phyloP scores from a whole-genome alignment of 371 early-diverging fungal species.

The Mortierella sp. region DNA sequence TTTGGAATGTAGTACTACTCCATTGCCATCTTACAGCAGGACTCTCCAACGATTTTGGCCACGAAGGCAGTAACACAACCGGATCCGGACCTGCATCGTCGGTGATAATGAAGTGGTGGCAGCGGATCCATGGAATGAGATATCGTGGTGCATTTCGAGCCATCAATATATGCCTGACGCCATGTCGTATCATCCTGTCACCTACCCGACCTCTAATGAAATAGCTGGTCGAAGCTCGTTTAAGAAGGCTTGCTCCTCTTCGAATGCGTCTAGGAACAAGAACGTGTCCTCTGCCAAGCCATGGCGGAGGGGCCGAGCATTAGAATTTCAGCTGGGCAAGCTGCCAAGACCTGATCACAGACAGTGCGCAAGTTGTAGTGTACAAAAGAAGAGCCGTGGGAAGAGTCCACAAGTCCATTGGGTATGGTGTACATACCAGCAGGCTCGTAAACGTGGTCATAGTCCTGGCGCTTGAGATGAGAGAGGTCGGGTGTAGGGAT shows the following conservation, averaged over 20 bases:
- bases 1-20: background rate
- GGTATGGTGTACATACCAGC: constrained; percentile 63
- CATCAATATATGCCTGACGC: too few relatives aligned
- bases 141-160: too few relatives aligned
- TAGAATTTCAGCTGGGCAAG: too few relatives aligned
- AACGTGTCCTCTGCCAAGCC: constrained; percentile 98
- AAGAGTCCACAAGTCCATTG: too few relatives aligned
- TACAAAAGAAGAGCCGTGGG: too few relatives aligned
- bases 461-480: constrained; percentile 75
- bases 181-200: too few relatives aligned
- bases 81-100: constrained; percentile 78
- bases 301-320: too few relatives aligned
- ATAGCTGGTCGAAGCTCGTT: constrained; percentile 67
- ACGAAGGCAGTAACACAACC: constrained; percentile 88
- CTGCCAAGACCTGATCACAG: too few relatives aligned
- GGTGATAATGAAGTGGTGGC: background rate
- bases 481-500: constrained; percentile 81
- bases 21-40: constrained; percentile 33
- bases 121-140: too few relatives aligned
- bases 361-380: too few relatives aligned
- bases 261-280: constrained; percentile 91
- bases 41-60: constrained; percentile 64
- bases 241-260: constrained; percentile 72
- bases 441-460: constrained; percentile 86
- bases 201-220: constrained; percentile 88